Evolutionary conservation across 306 rosid species (phyloP), one percentile per base, ranked within the genome.

Genomic region (Sophora flavescens): DNA sequence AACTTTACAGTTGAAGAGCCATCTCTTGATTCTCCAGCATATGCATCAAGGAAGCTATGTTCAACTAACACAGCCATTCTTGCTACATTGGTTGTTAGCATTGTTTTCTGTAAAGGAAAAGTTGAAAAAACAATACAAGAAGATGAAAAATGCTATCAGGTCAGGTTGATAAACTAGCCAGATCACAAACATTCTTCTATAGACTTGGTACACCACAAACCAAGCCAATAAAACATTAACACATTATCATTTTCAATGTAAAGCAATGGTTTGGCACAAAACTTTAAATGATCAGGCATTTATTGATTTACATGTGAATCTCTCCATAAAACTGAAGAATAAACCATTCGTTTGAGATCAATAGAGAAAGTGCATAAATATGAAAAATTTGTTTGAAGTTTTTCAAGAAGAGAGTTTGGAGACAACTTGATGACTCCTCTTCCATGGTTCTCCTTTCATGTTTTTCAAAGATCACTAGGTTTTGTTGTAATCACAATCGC

Each of bases 21-120:
- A 12, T 89, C 87, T 59, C 78, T 87, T 47, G 96, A 89, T 35
- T 89, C 93, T 57, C 91, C 96, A 0, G 77, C 96, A 26, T 87
- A 84, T 0, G 82, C 83, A 14, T 89, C 89, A 57, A 87, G 85
- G 87, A 91, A 91, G 59, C 76, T 76, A 7, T 86, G 88, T 6
- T 87, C 96, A 5, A 75, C 54, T 66, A 91, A 70, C 44, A 80
- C 79, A 3, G 87, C 91, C 93, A 80, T 87, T 83, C 69, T 65
- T 75, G 89, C 77, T 52, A 80, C 70, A 39, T 70, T 77, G 12
- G n/a, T 73, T 48, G n/a, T 73, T 48, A 91, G 41, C 92, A 84
- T 86, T 75, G 93, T 80, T 64, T 89, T 63, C 96, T 91, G 88
- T 15, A 4, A 53, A 81, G 11, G 6, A 12, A 36, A 70, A 18